phyloP scores from a whole-genome alignment of 176 grass and related monocot species.

The Poa pratensis region DNA sequence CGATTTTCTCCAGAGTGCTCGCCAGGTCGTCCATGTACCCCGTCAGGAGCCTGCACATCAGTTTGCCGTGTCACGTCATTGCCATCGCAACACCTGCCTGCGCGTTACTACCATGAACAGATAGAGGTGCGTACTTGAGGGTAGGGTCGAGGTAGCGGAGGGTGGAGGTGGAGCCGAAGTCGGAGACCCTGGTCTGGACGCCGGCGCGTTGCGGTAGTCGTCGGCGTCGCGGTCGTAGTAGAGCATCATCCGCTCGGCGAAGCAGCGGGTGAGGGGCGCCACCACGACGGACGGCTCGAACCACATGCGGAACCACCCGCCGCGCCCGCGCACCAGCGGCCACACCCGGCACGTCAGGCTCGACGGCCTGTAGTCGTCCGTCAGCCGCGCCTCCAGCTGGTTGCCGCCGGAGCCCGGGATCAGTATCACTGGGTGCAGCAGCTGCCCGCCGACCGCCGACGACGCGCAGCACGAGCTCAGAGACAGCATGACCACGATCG shows the following conservation, averaged over 20 bases:
- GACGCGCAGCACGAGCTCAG: slow-evolving; percentile 36
- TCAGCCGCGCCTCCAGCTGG: slow-evolving; percentile 88
- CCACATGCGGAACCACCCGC: slow-evolving; percentile 88
- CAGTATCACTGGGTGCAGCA: slow-evolving; percentile 72
- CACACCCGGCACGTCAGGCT: slow-evolving; percentile 65
- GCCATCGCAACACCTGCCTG: background rate
- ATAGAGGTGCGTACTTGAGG: slow-evolving; percentile 51
- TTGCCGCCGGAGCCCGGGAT: slow-evolving; percentile 84
- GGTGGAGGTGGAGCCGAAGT: slow-evolving; percentile 66
- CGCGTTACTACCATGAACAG: too few species aligned
- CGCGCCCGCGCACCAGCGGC: slow-evolving; percentile 38
- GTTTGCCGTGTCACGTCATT: background rate
- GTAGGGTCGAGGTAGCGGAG: slow-evolving; percentile 73
- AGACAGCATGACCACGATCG: too few species aligned
- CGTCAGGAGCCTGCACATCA: slow-evolving; percentile 51
- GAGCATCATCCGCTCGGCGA: slow-evolving; percentile 75
- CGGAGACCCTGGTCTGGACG: slow-evolving; percentile 63
- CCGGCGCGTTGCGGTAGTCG: slow-evolving; percentile 82
- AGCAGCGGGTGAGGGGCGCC: slow-evolving; percentile 66
- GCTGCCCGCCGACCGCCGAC: background rate
- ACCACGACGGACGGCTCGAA: slow-evolving; percentile 81
- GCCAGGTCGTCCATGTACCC: slow-evolving; percentile 73
- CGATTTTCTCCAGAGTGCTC: slow-evolving; percentile 61
- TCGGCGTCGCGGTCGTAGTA: slow-evolving; percentile 56
- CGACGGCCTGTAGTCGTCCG: slow-evolving; percentile 65